Percentiles rank a stretch among this genome's conserved stretches.
phyloP scores from a whole-genome alignment of 306 rosid genomes.

The Hippophae gyantsensis region DNA sequence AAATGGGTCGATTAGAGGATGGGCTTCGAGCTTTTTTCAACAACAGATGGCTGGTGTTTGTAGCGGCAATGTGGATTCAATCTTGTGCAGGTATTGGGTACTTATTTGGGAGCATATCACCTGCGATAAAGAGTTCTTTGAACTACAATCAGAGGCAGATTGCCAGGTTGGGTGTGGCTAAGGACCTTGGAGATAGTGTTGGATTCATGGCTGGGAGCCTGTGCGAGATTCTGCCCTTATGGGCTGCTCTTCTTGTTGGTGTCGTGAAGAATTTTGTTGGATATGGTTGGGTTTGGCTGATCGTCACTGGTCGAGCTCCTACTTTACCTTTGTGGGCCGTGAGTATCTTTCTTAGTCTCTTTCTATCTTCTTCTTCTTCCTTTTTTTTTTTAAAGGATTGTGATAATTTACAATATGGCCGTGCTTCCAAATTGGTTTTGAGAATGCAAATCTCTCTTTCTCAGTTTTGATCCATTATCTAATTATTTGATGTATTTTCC shows the following conservation, averaged over 20 bases:
- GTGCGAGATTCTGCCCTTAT: conserved; percentile 66
- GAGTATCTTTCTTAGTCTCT: conserved; percentile 15
- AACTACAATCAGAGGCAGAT: conserved; percentile 66
- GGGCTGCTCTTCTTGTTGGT: conserved; percentile 69
- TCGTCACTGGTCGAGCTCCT: conserved; percentile 51
- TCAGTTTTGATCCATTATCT: background rate
- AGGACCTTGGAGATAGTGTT: conserved; percentile 79
- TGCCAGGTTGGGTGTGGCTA: conserved; percentile 69
- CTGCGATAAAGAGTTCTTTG: conserved; percentile 56
- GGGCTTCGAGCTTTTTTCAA: conserved; percentile 28
- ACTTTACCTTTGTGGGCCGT: conserved; percentile 75
- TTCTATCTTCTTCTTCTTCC: background rate
- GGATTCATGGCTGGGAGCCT: conserved; percentile 70
- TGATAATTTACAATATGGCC: background rate
- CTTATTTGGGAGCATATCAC: conserved; percentile 81
- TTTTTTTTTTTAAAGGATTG: background rate
- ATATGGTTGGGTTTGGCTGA: conserved; percentile 78
- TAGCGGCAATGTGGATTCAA: conserved; percentile 91
- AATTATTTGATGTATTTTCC: background rate
- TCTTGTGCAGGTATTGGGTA: conserved; percentile 91
- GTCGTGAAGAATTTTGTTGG: conserved; percentile 57
- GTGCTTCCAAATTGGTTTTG: no score
- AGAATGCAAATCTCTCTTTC: background rate
- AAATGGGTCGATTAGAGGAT: conserved; percentile 36
- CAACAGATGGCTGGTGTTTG: conserved; percentile 89